A percentile compares a stretch with the other conserved stretches of the same genome.
These are phyloP conservation scores for Aureobasidium sp. DNA, from an alignment of 2,329 filamentous ascomycete species.

Conservation along the genomic window DNA sequence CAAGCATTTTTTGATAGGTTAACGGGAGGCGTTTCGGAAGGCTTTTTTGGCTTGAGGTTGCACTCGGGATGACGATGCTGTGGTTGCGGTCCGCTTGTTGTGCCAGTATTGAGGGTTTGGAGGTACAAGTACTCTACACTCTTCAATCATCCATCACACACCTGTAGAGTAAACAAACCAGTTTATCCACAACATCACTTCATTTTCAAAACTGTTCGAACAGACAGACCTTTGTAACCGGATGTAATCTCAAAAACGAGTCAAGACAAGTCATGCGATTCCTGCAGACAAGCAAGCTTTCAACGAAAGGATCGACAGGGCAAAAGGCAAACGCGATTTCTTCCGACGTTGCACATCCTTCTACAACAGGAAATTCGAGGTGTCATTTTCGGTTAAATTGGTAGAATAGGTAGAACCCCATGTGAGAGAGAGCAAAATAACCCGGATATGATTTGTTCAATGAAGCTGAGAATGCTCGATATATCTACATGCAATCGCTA, in stretches of 20 bases:
- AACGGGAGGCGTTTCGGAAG: background rate
- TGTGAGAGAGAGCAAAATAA: no score
- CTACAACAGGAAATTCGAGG: background rate
- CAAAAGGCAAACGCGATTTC: background rate
- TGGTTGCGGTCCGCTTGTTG: background rate
- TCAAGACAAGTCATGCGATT: background rate
- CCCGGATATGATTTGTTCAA: background rate
- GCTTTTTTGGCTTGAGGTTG: background rate
- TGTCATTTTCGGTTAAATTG: slow-evolving; percentile 5
- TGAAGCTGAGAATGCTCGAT: background rate
- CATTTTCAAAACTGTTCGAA: no score
- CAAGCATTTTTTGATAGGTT: no score
- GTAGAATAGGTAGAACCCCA: background rate
- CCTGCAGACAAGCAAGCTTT: background rate
- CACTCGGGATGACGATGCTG: background rate
- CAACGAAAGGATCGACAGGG: background rate
- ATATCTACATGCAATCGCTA: background rate
- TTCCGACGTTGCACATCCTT: slow-evolving; percentile 5
- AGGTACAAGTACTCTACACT: no score
- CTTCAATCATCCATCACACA: no score
- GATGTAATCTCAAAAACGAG: background rate
- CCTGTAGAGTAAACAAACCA: no score
- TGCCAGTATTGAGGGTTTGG: background rate
- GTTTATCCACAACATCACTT: no score
- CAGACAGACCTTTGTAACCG: no score